phyloP scores from a whole-genome alignment of 805 yeast genomes.

The Zygosaccharomyces bailii region DNA sequence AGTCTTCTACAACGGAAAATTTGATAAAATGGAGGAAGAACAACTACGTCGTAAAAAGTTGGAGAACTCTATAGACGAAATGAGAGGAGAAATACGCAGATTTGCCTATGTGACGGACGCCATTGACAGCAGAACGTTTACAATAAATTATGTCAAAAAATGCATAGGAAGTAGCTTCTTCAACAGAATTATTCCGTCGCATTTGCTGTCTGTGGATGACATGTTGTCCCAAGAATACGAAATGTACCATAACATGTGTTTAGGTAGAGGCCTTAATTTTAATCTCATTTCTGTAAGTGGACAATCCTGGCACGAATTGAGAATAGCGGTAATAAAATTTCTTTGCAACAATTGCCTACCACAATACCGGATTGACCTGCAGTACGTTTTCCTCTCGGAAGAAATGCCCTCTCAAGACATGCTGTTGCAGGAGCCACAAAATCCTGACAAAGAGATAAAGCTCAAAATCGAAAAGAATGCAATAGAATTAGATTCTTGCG shows the following conservation, averaged over 20 bases:
- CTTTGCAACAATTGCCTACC: constrained; percentile 16
- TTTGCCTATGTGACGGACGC: constrained; percentile 23
- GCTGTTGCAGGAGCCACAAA: constrained; percentile 13
- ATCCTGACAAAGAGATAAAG: constrained; percentile 19
- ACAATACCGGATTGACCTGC: constrained; percentile 21
- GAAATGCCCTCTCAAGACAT: constrained; percentile 26
- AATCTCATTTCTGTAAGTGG: constrained; percentile 26
- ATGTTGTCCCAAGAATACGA: constrained; percentile 28
- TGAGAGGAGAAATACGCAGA: constrained; percentile 35
- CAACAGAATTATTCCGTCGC: constrained; percentile 26
- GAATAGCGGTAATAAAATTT: constrained; percentile 20
- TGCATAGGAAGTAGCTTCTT: constrained; percentile 14
- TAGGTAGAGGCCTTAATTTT: constrained; percentile 22
- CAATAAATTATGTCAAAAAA: constrained; percentile 20
- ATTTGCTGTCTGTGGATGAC: constrained; percentile 20
- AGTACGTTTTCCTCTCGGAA: constrained; percentile 30
- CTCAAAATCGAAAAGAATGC: constrained; percentile 25
- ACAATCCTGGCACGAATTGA: constrained; percentile 17
- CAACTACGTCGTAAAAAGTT: constrained; percentile 41
- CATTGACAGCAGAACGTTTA: not conserved
- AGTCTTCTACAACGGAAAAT: constrained; percentile 23
- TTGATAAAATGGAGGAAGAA: constrained; percentile 37
- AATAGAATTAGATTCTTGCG: constrained; percentile 23
- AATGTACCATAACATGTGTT: constrained; percentile 30
- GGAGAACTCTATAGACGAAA: constrained; percentile 48